Base-by-base conservation (phyloP, 2,329 filamentous ascomycete genomes). In the Nemania sp. region DNA sequence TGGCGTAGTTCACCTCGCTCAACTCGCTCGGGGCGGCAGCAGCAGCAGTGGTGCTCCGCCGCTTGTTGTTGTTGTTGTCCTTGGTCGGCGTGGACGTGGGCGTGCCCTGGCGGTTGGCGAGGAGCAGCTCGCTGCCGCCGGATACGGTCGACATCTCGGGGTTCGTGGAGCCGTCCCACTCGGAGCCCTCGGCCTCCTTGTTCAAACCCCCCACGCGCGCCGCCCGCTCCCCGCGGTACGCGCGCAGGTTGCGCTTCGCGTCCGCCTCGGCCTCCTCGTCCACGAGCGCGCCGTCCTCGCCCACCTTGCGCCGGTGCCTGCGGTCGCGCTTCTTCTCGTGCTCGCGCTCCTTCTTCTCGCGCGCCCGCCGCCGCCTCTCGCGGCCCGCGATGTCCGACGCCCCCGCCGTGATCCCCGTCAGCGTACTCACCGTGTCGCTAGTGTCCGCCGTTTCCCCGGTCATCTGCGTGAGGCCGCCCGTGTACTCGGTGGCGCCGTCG, bases 121-220 rank as follows among this genome's bases (percentile, higher is more conserved):
- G 81, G 40, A 89, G 80, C 65, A 89, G 80, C 67, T 90, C 83
- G 63, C 86, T 83, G 52, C 86, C 81, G 52, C 86, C 81, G 67
- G 81, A 83, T 39, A 87, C 85, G n/a, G 81, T 83, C 35, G 87
- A 87, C 71, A 83, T 84, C 66, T 88, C 87, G 50, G 88, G 89
- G 75, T 85, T 87, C 17, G 83, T 86, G 12, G 81, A 85, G 46
- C 90, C 91, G 72, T 96, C 90, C 83, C 91, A 96, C 66, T 86
- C 80, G 61, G 87, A 90, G 62, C 88, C 90, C 68, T 97, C 94
- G 45, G 88, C 83, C 67, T 90, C 82, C 69, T 89, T 88, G 77
- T 98, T 98, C 74, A 98, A 79, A 18, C 94, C 94, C 37, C 94
- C 94, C 1, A 98, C 92, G 53, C 90, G 85, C 0, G 94, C 94